Base-by-base conservation (phyloP, 2,329 filamentous ascomycete genomes). In the Didymella arachidicola region DNA sequence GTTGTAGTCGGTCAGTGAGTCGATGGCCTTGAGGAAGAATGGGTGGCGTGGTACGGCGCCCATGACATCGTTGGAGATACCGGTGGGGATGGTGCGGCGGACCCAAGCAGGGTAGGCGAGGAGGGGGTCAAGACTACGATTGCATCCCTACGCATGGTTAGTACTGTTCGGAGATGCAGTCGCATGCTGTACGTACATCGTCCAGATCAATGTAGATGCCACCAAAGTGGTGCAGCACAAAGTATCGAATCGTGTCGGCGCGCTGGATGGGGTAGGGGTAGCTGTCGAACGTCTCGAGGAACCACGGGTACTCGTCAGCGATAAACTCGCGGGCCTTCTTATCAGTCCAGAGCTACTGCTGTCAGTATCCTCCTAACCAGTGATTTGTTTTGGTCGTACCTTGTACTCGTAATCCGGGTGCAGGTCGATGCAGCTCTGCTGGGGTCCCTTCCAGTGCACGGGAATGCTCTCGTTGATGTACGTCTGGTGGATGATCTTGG, bases 191-290 rank as follows among this genome's bases (percentile, higher is more conserved):
- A 64, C 84, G 43, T 75, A 85, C 84, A 75, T 88, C 87, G 75
- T 95, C 91, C 46, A 94, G 79, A 71, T 95, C 91, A 66, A 94
- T 87, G 76, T 94, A 94, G 55, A 92, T 87, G 39, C 91, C 91
- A 54, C 91, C 91, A 72, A 86, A 93, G 76, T 91, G 86, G 52
- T 87, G 83, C 30, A 95, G 82, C 19, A 93, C 83, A 72, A 94
- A 93, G 79, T 94, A 94, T 49, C 91, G 85, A 68, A 94, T 90
- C 5, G 89, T 83, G 71, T 94, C 91, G 55, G 90, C 89, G 60
- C 90, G 86, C 78, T 93, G 89, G 63, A 94, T 92, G 12, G 88
- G 87, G 74, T 89, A 91, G 30, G 81, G 83, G 78, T 93, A 94
- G 69, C 83, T 83, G 70, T 91, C 87, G 71, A 90, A 95, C 0